Percentiles rank a stretch among this genome's conserved stretches.
These are phyloP conservation scores for Tolypocladium inflatum DNA, from an alignment of 2,329 filamentous ascomycete species.

Conservation along the genomic window DNA sequence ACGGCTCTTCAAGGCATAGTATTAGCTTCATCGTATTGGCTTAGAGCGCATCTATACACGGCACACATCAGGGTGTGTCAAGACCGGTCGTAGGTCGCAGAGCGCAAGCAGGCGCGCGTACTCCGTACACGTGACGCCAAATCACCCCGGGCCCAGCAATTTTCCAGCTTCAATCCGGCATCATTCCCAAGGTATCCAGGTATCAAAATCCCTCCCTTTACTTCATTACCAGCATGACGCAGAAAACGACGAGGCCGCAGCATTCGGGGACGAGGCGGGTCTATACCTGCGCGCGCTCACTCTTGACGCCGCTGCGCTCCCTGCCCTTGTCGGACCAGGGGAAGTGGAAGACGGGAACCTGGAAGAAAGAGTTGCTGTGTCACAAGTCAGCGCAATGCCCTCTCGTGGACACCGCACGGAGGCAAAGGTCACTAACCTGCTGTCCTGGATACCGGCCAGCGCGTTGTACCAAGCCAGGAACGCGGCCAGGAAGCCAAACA, in stretches of 20 bases:
- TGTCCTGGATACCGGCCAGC: conserved; percentile 70
- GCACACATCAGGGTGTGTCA: not conserved
- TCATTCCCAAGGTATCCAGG: not conserved
- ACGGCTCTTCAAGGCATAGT: not conserved
- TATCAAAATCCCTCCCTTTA: not conserved
- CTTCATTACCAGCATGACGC: not conserved
- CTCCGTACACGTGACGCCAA: not conserved
- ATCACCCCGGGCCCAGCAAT: not conserved
- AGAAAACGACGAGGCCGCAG: not conserved
- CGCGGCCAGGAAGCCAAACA: conserved; percentile 71
- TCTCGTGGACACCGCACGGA: not conserved
- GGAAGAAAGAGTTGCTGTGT: conserved; percentile 73
- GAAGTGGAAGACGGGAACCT: conserved; percentile 88
- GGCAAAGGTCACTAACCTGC: conserved; percentile 35
- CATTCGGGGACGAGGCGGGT: not conserved
- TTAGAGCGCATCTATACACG: not conserved
- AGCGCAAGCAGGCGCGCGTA: not conserved
- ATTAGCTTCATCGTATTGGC: not conserved
- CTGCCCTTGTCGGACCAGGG: conserved; percentile 80
- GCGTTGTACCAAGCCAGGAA: conserved; percentile 86
- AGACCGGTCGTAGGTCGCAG: not conserved
- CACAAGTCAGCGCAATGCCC: conserved; percentile 19
- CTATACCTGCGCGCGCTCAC: conserved; percentile 14
- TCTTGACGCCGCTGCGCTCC: conserved; percentile 41
- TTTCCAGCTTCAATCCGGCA: not conserved